These are phyloP conservation scores for Nemania sp. DNA, from an alignment of 2,329 filamentous ascomycete genomes.

Conservation along the genomic window DNA sequence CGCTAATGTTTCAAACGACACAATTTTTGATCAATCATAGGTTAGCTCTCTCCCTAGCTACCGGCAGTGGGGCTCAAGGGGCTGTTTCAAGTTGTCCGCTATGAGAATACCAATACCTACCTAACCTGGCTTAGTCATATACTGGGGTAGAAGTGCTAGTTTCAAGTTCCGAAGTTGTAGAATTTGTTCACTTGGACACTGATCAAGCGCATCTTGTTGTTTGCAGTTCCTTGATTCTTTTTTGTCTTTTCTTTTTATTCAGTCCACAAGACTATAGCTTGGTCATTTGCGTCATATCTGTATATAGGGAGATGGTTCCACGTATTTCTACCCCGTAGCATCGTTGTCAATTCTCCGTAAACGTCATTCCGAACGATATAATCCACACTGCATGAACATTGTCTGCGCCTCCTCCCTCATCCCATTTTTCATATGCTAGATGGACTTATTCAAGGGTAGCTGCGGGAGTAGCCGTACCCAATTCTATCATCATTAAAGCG, in stretches of 20 bases:
- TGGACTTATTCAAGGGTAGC: not conserved
- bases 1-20: slow-evolving; percentile 25
- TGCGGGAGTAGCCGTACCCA: not conserved
- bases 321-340: no score
- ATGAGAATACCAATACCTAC: not conserved
- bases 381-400: not conserved
- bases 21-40: not conserved
- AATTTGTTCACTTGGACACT: not conserved
- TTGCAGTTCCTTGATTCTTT: not conserved
- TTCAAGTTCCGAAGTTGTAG: not conserved
- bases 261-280: no score
- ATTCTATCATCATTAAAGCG: not conserved
- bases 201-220: not conserved
- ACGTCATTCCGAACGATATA: not conserved
- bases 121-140: not conserved
- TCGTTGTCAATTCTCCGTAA: not conserved
- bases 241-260: no score
- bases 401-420: slow-evolving; percentile 10
- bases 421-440: not conserved
- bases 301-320: not conserved
- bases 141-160: not conserved
- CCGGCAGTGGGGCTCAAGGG: slow-evolving; percentile 4
- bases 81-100: slow-evolving; percentile 27
- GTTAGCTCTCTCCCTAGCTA: slow-evolving; percentile 4
- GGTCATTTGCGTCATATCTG: not conserved